Percentiles rank a stretch among this genome's conserved stretches.
Evolutionary conservation across 192 early-diverging fungal genomes (phyloP).

Genomic region (Backusella tuberculispora): DNA sequence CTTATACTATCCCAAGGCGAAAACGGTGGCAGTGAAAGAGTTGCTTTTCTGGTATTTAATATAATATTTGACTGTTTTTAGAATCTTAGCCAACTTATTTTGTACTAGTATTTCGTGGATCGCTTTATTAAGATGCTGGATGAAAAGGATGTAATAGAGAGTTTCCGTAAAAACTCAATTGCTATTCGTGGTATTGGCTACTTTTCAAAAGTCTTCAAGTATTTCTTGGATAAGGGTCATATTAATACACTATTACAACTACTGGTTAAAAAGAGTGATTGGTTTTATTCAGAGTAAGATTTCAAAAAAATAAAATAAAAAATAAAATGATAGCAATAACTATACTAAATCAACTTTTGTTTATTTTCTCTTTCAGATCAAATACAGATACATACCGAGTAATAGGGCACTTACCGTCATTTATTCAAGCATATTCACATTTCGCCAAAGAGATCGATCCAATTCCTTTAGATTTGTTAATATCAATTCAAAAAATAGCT

Average conservation of each 20-base stretch:
- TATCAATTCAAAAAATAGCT: slow-evolving; percentile 47
- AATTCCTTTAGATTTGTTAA: slow-evolving; percentile 51
- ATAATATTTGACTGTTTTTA: not conserved
- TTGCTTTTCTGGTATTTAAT: not conserved
- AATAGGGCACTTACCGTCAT: slow-evolving; percentile 55
- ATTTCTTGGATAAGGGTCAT: slow-evolving; percentile 47
- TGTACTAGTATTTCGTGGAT: slow-evolving; percentile 48
- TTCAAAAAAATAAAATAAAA: not conserved
- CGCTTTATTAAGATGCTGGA: slow-evolving; percentile 49
- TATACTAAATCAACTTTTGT: not conserved
- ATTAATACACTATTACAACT: slow-evolving; percentile 48
- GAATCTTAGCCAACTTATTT: not conserved
- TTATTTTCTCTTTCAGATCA: slow-evolving; percentile 37
- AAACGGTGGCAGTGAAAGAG: not conserved
- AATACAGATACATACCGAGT: slow-evolving; percentile 47
- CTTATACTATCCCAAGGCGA: not conserved
- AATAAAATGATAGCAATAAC: not conserved
- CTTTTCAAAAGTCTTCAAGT: slow-evolving; percentile 62
- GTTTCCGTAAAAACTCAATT: slow-evolving; percentile 57
- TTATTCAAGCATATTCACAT: slow-evolving; percentile 64
- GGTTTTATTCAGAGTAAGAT: slow-evolving; percentile 59
- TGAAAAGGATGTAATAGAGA: slow-evolving; percentile 32
- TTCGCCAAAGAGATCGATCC: slow-evolving; percentile 53
- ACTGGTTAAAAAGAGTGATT: slow-evolving; percentile 54
- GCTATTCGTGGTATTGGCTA: slow-evolving; percentile 74